phyloP scores from a whole-genome alignment of 129 eudicot genomes.

The Calendula officinalis region DNA sequence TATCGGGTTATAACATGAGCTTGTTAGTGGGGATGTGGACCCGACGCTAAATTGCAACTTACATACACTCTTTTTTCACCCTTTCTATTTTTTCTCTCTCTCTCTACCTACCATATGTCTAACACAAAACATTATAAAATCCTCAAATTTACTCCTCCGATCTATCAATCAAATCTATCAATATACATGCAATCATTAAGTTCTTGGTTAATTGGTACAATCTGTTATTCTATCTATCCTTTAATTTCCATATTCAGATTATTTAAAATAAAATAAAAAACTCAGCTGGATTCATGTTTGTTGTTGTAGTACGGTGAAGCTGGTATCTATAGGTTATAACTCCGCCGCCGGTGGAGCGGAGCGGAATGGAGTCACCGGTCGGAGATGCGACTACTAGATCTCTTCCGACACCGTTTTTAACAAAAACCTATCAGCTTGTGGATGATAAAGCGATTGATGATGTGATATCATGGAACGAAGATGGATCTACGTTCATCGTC shows the following conservation, averaged over 20 bases:
- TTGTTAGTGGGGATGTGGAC: too few relatives aligned
- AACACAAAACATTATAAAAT: too few relatives aligned
- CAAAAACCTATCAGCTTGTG: slow-evolving; percentile 85
- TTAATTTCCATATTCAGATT: not conserved
- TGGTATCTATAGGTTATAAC: slow-evolving; percentile 35
- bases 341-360: slow-evolving; percentile 56
- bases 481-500: slow-evolving; percentile 91
- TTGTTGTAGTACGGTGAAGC: not conserved
- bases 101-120: too few relatives aligned
- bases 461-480: slow-evolving; percentile 90
- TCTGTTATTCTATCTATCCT: not conserved
- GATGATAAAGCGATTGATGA: slow-evolving; percentile 74
- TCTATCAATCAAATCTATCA: slow-evolving; percentile 1
- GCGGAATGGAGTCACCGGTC: slow-evolving; percentile 46
- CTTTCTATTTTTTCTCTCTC: too few relatives aligned
- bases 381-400: slow-evolving; percentile 55
- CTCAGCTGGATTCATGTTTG: too few relatives aligned
- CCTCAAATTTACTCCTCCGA: slow-evolving; percentile 26
- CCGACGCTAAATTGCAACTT: too few relatives aligned
- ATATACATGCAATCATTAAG: not conserved
- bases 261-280: not conserved
- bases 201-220: not conserved
- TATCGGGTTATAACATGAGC: too few relatives aligned
- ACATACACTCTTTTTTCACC: too few relatives aligned
- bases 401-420: slow-evolving; percentile 89